A percentile compares a stretch with the other conserved stretches of the same genome.
phyloP scores from a whole-genome alignment of 139 green algal species.

The Deuterostichococcus epilithicus region DNA sequence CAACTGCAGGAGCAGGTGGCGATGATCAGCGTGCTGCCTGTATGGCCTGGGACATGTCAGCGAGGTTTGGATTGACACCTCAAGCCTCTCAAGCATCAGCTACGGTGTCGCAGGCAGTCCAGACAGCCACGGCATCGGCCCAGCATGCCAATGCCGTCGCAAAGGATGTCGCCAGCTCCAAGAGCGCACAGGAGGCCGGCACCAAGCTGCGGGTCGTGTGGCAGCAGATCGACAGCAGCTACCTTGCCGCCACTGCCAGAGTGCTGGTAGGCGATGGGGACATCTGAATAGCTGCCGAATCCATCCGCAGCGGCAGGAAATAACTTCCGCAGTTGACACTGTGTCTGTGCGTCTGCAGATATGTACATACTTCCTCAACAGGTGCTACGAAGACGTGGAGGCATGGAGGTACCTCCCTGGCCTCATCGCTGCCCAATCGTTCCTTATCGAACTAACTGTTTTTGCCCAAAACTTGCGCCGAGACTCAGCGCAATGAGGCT shows the following conservation, averaged over 20 bases:
- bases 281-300: no score
- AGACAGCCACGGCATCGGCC: background rate
- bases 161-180: background rate
- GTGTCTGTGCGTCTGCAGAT: slow-evolving; percentile 6
- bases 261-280: background rate
- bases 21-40: background rate
- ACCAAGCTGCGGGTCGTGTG: slow-evolving; percentile 1
- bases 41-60: background rate
- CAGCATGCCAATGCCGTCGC: background rate
- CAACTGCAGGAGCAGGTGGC: slow-evolving; percentile 11
- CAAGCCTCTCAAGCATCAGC: background rate
- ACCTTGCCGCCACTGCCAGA: background rate
- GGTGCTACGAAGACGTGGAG: slow-evolving; percentile 1
- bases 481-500: background rate
- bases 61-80: background rate
- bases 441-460: background rate
- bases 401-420: background rate
- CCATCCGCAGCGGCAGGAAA: no score
- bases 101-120: background rate
- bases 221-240: background rate
- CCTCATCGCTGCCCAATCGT: background rate
- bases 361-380: slow-evolving; percentile 23
- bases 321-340: background rate
- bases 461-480: background rate
- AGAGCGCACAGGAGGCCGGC: slow-evolving; percentile 8